Evolutionary conservation across 352 stramenopile genomes (phyloP).

Genomic region (Globisporangium cystogenes): DNA sequence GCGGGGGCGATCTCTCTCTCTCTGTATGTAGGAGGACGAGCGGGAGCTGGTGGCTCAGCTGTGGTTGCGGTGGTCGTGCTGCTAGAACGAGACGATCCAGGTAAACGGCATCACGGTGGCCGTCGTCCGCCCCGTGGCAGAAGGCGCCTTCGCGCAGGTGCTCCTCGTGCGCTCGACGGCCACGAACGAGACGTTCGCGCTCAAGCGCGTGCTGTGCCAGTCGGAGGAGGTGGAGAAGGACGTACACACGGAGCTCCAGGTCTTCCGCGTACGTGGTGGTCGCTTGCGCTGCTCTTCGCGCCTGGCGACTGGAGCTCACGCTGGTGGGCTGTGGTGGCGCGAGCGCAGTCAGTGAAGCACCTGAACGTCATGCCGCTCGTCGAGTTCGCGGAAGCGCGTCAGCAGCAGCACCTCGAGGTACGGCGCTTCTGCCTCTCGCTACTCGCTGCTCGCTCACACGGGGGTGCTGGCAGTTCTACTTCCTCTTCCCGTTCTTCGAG

Average conservation of each 20-base stretch:
- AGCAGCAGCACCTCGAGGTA: slow-evolving; percentile 70
- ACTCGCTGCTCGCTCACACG: background rate
- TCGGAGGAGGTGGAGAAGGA: slow-evolving; percentile 76
- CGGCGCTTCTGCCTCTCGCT: background rate
- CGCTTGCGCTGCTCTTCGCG: too few species aligned
- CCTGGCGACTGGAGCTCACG: too few species aligned
- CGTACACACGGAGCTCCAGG: slow-evolving; percentile 72
- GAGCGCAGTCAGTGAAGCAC: slow-evolving; percentile 61
- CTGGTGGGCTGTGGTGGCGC: background rate
- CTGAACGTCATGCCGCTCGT: slow-evolving; percentile 77
- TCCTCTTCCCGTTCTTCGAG: slow-evolving; percentile 83
- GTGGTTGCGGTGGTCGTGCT: background rate
- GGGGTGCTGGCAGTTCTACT: slow-evolving; percentile 51
- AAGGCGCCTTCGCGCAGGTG: slow-evolving; percentile 77
- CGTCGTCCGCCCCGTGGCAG: slow-evolving; percentile 61
- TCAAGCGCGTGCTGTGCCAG: slow-evolving; percentile 81
- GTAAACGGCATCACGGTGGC: slow-evolving; percentile 65
- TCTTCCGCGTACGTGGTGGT: slow-evolving; percentile 45
- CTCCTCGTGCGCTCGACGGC: slow-evolving; percentile 66
- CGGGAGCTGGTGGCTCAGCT: too few species aligned
- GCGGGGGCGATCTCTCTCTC: background rate
- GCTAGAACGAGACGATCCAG: slow-evolving; percentile 73
- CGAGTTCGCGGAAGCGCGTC: slow-evolving; percentile 66
- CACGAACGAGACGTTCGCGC: slow-evolving; percentile 66
- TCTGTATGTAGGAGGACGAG: background rate